These are phyloP conservation scores for Hypoxylon sp. DNA, from an alignment of 2,329 filamentous ascomycete species.

Conservation along the genomic window DNA sequence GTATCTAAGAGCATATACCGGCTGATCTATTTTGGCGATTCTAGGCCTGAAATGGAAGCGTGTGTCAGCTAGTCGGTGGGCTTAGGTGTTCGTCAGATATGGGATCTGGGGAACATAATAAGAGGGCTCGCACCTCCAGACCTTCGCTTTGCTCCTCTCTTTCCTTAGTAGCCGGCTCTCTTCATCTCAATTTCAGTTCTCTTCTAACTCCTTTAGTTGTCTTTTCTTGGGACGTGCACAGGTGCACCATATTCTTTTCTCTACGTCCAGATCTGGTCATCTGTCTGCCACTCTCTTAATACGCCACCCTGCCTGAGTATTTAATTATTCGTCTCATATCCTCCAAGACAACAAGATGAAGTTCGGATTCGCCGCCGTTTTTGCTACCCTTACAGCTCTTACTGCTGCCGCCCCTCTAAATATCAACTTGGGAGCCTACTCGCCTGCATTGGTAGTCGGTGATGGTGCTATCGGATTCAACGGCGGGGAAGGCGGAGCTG, in stretches of 20 bases:
- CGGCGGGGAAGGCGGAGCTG: slow-evolving; percentile 43
- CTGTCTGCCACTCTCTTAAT: slow-evolving; percentile 21
- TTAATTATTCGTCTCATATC: slow-evolving; percentile 33
- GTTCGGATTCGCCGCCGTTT: slow-evolving; percentile 49
- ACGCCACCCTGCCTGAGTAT: too few relatives aligned
- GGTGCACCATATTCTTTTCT: slow-evolving; percentile 46
- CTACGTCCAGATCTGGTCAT: slow-evolving; percentile 39
- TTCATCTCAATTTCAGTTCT: slow-evolving; percentile 39
- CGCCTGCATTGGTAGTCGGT: slow-evolving; percentile 56
- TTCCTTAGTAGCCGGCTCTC: slow-evolving; percentile 35
- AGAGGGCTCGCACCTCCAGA: slow-evolving; percentile 12
- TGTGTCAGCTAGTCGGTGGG: slow-evolving; percentile 9
- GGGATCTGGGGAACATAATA: slow-evolving; percentile 32
- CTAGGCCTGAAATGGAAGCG: not conserved
- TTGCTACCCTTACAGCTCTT: slow-evolving; percentile 51
- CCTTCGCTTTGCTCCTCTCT: slow-evolving; percentile 30
- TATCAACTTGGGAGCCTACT: slow-evolving; percentile 57
- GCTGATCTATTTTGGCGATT: slow-evolving; percentile 18
- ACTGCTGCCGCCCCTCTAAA: slow-evolving; percentile 54
- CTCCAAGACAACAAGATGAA: slow-evolving; percentile 49
- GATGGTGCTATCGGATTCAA: slow-evolving; percentile 64
- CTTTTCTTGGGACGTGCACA: slow-evolving; percentile 44
- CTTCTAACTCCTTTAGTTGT: slow-evolving; percentile 19
- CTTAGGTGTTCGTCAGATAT: slow-evolving; percentile 25
- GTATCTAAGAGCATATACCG: slow-evolving; percentile 25